These are phyloP conservation scores for Ilyonectria mors-panacis DNA, from an alignment of 2,329 filamentous ascomycete genomes.

Conservation along the genomic window DNA sequence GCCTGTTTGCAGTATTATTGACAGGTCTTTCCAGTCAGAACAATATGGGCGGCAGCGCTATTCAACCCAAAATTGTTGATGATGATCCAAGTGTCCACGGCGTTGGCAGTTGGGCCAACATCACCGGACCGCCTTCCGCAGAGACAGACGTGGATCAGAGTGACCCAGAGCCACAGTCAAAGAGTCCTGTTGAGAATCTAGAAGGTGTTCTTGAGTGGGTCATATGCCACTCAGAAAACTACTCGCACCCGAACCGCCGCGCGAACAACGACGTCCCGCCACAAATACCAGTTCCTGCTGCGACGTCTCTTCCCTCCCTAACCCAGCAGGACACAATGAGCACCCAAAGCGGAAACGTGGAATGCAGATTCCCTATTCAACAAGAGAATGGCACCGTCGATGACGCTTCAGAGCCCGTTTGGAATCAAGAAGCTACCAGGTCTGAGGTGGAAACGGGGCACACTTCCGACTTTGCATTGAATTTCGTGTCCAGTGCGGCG, in stretches of 20 bases:
- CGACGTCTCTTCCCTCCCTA: conserved; percentile 2
- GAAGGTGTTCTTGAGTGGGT: conserved; percentile 6
- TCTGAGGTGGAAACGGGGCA: not conserved
- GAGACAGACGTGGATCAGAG: not conserved
- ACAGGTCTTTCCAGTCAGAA: not conserved
- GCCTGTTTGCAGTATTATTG: not conserved
- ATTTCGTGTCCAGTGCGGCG: not conserved
- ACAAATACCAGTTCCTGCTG: not conserved
- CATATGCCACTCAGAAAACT: not conserved
- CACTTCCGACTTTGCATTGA: not conserved
- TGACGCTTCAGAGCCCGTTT: not conserved
- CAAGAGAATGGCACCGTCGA: not conserved
- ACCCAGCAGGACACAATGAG: conserved; percentile 23
- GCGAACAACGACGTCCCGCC: not conserved
- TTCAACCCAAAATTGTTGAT: not conserved
- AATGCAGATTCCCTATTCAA: not conserved
- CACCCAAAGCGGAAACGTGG: conserved; percentile 4
- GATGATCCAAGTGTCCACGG: conserved; percentile 11
- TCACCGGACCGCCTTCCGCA: not conserved
- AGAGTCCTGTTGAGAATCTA: not conserved
- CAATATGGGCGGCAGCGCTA: conserved; percentile 12
- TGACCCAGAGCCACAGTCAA: not conserved
- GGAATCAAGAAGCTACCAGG: not conserved
- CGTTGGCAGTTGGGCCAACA: conserved; percentile 15
- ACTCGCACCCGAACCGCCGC: not conserved